Percentiles rank a stretch among this genome's conserved stretches.
Evolutionary conservation across 768 basidiomycete genomes (phyloP).

Genomic region (Leccinum subtestaceum): DNA sequence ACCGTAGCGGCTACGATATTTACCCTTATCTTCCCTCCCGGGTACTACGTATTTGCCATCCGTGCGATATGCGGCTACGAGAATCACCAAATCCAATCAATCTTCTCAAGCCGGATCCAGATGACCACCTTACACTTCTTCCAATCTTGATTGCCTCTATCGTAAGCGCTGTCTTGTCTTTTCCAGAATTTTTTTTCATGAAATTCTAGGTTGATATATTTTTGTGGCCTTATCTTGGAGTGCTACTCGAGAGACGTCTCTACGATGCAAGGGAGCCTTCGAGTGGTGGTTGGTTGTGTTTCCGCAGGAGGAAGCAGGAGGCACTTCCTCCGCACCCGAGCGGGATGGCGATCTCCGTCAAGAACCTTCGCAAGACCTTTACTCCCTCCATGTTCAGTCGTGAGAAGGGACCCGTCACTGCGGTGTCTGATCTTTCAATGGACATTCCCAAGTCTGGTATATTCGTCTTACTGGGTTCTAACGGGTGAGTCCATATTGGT

Average conservation of each 20-base stretch:
- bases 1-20: constrained; percentile 56
- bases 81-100: constrained; percentile 54
- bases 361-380: constrained; percentile 59
- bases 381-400: constrained; percentile 45
- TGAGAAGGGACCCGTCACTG: constrained; percentile 50
- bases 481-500: constrained; percentile 45
- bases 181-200: neutral
- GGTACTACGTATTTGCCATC: constrained; percentile 71
- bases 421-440: constrained; percentile 63
- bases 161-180: constrained; percentile 39
- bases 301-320: constrained; percentile 12
- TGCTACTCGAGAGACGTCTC: constrained; percentile 53
- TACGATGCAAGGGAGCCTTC: constrained; percentile 55
- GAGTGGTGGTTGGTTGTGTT: constrained; percentile 23
- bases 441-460: constrained; percentile 71
- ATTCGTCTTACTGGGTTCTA: constrained; percentile 74
- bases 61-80: constrained; percentile 70
- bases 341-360: constrained; percentile 58
- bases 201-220: constrained; percentile 60
- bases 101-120: constrained; percentile 57
- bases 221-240: constrained; percentile 68
- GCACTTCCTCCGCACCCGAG: constrained; percentile 30
- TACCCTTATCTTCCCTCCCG: constrained; percentile 70
- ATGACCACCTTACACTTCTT: constrained; percentile 50
- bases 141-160: constrained; percentile 62